Evolutionary conservation across 352 stramenopile species (phyloP).

Genomic region (Phytopythium montanum): DNA sequence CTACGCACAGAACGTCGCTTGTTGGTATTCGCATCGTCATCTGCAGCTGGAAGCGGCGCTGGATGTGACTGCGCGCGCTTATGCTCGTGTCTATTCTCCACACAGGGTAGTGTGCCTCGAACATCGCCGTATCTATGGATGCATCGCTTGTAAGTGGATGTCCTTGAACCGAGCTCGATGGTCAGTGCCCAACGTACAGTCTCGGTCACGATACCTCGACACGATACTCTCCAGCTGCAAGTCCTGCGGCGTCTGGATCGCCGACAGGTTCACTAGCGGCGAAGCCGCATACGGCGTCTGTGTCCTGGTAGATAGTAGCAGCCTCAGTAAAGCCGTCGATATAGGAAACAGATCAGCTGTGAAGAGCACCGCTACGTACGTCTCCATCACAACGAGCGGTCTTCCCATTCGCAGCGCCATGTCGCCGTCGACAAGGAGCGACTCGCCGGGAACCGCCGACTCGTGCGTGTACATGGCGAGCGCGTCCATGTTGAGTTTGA

Average conservation of each 20-base stretch:
- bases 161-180: neutral
- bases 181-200: conserved; percentile 29
- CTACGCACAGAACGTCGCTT: conserved; percentile 25
- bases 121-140: conserved; percentile 28
- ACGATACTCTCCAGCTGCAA: conserved; percentile 33
- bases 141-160: no score
- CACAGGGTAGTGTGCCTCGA: conserved; percentile 32
- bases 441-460: conserved; percentile 29
- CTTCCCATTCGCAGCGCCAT: conserved; percentile 47
- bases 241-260: conserved; percentile 28
- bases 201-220: conserved; percentile 32
- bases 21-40: conserved; percentile 43
- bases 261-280: conserved; percentile 41
- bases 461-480: conserved; percentile 34
- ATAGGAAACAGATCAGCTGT: neutral
- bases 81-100: conserved; percentile 33
- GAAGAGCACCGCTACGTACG: conserved; percentile 17
- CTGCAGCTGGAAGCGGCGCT: conserved; percentile 27
- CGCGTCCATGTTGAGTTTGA: conserved; percentile 65
- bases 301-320: conserved; percentile 12
- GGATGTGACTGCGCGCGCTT: neutral
- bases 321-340: neutral
- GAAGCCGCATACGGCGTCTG: conserved; percentile 31
- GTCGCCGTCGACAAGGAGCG: conserved; percentile 53
- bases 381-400: conserved; percentile 38